Conservation (phyloP, 2,329 filamentous ascomycete species). For the Colletotrichum euphorbiae region DNA sequence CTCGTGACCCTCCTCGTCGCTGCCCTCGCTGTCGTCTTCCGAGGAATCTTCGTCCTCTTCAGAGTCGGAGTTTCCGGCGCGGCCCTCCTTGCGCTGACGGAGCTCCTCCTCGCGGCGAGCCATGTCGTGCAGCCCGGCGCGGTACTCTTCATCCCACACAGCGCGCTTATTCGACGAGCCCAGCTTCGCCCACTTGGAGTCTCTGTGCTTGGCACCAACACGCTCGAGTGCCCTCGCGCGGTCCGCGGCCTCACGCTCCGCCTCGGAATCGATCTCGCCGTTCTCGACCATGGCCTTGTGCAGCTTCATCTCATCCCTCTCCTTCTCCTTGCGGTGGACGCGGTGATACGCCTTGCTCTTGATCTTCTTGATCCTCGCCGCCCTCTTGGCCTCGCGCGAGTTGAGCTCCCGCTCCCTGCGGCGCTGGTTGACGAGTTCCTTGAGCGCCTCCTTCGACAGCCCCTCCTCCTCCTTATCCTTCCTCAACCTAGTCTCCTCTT, state of each 20-base stretch:
- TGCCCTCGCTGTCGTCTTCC: constrained; percentile 67
- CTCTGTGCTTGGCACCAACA: constrained; percentile 85
- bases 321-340: constrained; percentile 82
- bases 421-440: constrained; percentile 78
- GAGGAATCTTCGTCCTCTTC: constrained; percentile 69
- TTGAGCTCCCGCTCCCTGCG: constrained; percentile 85
- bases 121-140: constrained; percentile 82
- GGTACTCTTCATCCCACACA: constrained; percentile 90
- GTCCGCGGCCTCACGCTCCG: constrained; percentile 73
- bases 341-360: constrained; percentile 96
- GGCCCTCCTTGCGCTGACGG: constrained; percentile 81
- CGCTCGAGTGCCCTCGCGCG: constrained; percentile 83
- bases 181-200: constrained; percentile 93
- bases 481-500: constrained; percentile 61
- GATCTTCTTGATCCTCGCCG: constrained; percentile 97
- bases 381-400: constrained; percentile 87
- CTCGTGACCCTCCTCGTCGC: constrained; percentile 60
- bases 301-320: constrained; percentile 65
- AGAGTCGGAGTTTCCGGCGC: constrained; percentile 62
- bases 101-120: constrained; percentile 86
- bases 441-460: constrained; percentile 77
- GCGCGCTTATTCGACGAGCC: constrained; percentile 82
- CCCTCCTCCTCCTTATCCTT: constrained; percentile 76
- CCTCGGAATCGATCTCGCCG: constrained; percentile 72
- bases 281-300: constrained; percentile 66